Evolutionary conservation across 2,329 filamentous ascomycete species (phyloP).

Genomic region (Colletotrichum lentis): DNA sequence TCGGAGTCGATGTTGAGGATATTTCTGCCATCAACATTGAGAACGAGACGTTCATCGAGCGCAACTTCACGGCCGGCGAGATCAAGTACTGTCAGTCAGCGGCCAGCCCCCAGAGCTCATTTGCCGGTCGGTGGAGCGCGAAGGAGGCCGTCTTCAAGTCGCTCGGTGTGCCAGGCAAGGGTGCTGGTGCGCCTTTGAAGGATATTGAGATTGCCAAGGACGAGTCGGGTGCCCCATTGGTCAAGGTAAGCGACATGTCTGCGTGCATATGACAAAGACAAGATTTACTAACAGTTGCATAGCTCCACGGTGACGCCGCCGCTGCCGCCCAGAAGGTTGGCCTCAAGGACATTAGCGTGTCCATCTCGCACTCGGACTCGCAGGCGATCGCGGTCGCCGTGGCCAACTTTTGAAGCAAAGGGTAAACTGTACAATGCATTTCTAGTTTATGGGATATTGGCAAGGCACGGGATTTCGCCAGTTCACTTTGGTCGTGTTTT

Average conservation of each 20-base stretch:
- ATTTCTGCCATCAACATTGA: constrained; percentile 88
- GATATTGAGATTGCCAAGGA: constrained; percentile 93
- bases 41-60: constrained; percentile 91
- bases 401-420: constrained; percentile 70
- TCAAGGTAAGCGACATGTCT: constrained; percentile 73
- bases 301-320: constrained; percentile 89
- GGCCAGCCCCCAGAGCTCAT: constrained; percentile 83
- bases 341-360: constrained; percentile 88
- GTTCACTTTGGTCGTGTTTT: constrained; percentile 38
- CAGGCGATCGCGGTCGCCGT: constrained; percentile 96
- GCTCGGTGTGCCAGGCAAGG: constrained; percentile 84
- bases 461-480: constrained; percentile 37
- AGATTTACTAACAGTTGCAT: constrained; percentile 50
- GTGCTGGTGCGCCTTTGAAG: constrained; percentile 87
- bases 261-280: too few species aligned
- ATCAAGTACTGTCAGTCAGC: constrained; percentile 86
- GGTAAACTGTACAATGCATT: constrained; percentile 35
- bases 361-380: constrained; percentile 93
- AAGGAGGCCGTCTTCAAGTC: constrained; percentile 99
- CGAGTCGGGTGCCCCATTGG: constrained; percentile 81
- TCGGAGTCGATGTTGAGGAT: constrained; percentile 94
- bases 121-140: constrained; percentile 94
- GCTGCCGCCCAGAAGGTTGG: constrained; percentile 84
- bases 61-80: constrained; percentile 90
- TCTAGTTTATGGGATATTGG: constrained; percentile 37